These are phyloP conservation scores for Geranium rotundifolium DNA, from an alignment of 345 rosid species.

Conservation along the genomic window DNA sequence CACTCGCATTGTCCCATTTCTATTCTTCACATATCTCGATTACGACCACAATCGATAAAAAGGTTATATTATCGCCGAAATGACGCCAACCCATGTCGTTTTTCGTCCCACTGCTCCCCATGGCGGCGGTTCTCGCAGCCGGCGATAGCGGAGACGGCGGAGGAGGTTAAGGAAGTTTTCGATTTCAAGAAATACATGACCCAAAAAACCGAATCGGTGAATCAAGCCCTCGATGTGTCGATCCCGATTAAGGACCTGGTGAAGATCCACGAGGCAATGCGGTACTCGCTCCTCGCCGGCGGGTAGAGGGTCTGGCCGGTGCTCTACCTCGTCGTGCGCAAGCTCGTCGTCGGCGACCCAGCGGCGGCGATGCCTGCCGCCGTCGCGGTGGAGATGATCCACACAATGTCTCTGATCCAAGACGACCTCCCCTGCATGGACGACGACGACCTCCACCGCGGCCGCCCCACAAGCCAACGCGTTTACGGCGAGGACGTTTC, in stretches of 20 bases:
- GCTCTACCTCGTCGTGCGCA: slow-evolving; percentile 77
- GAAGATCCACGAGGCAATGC: slow-evolving; percentile 87
- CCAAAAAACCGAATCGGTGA: slow-evolving; percentile 43
- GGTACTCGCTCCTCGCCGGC: slow-evolving; percentile 83
- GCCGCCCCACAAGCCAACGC: too few species aligned
- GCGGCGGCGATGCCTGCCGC: slow-evolving; percentile 82
- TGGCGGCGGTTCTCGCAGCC: too few species aligned
- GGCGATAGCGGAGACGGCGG: slow-evolving; percentile 17
- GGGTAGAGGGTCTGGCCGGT: slow-evolving; percentile 78
- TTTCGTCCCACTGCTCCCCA: too few species aligned
- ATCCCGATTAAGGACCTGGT: slow-evolving; percentile 50
- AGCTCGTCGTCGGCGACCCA: too few species aligned
- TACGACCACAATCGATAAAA: too few species aligned
- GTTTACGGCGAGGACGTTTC: too few species aligned
- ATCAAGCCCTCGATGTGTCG: too few species aligned
- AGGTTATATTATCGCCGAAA: too few species aligned
- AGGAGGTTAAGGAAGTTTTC: slow-evolving; percentile 28
- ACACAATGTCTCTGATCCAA: slow-evolving; percentile 89
- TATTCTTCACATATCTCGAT: too few species aligned
- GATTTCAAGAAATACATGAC: slow-evolving; percentile 76
- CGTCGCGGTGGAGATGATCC: slow-evolving; percentile 87
- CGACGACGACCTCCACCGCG: slow-evolving; percentile 89
- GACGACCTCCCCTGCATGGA: slow-evolving; percentile 97
- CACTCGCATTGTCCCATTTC: too few species aligned
- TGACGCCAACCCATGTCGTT: neutral